These are phyloP conservation scores for Colletotrichum destructivum DNA, from an alignment of 2,329 filamentous ascomycete species.

Conservation along the genomic window DNA sequence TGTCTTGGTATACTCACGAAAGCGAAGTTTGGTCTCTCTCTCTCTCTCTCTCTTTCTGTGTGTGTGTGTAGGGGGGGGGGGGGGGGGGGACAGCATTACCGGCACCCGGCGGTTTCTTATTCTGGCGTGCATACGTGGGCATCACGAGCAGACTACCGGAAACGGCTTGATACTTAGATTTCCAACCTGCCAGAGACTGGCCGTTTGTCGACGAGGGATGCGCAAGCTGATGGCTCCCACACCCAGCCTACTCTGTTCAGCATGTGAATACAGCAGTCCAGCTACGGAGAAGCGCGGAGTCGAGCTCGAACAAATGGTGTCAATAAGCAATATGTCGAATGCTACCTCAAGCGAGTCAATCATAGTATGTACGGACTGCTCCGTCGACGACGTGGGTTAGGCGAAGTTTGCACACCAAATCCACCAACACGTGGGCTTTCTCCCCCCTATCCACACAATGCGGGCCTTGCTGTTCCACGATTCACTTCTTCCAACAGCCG, in stretches of 20 bases:
- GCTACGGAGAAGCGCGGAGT: background rate
- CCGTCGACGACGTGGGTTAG: background rate
- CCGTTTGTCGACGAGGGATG: constrained; percentile 3
- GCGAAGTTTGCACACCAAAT: background rate
- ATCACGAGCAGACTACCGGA: background rate
- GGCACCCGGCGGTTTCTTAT: constrained; percentile 1
- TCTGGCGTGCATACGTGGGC: background rate
- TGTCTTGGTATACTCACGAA: background rate
- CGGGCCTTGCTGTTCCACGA: constrained; percentile 17
- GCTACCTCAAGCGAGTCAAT: constrained; percentile 23
- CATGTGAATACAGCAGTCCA: constrained; percentile 10
- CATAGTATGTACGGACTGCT: background rate
- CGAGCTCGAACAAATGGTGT: background rate
- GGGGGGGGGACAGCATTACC: background rate
- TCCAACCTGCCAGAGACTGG: background rate
- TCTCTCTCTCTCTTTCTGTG: background rate
- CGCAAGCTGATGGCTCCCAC: background rate
- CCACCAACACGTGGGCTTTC: constrained; percentile 20
- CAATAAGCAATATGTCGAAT: constrained; percentile 17
- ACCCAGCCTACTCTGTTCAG: constrained; percentile 14
- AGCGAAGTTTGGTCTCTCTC: background rate
- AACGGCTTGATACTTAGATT: background rate
- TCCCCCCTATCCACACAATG: background rate
- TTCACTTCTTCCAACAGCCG: constrained; percentile 1
- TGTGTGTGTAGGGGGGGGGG: too few relatives aligned